phyloP scores from a whole-genome alignment of 306 rosid species.

The Quillaja saponaria region DNA sequence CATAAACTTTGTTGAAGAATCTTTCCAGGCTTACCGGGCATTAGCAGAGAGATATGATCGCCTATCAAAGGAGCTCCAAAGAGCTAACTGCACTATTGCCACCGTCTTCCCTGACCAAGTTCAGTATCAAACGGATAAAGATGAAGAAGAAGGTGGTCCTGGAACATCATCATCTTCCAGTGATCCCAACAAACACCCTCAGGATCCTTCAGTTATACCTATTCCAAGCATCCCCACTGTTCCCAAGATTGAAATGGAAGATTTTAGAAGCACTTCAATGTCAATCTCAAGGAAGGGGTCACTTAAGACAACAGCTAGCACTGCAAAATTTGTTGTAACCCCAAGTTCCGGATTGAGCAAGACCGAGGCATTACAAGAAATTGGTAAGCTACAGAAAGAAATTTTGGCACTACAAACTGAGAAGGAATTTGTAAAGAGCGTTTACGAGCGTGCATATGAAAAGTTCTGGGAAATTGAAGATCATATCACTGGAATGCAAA shows the following conservation, averaged over 20 bases:
- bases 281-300: slow-evolving; percentile 45
- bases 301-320: slow-evolving; percentile 31
- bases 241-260: slow-evolving; percentile 51
- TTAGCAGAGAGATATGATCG: slow-evolving; percentile 79
- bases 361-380: slow-evolving; percentile 59
- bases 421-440: slow-evolving; percentile 83
- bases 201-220: slow-evolving; percentile 10
- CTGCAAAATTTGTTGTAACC: slow-evolving; percentile 32
- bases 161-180: slow-evolving; percentile 37
- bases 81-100: slow-evolving; percentile 88
- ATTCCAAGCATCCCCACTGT: slow-evolving; percentile 55
- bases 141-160: slow-evolving; percentile 43
- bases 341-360: slow-evolving; percentile 60
- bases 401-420: slow-evolving; percentile 75
- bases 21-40: slow-evolving; percentile 70
- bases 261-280: slow-evolving; percentile 56
- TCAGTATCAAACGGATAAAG: slow-evolving; percentile 62
- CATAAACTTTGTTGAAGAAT: slow-evolving; percentile 64
- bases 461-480: slow-evolving; percentile 78
- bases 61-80: slow-evolving; percentile 78
- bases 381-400: slow-evolving; percentile 76
- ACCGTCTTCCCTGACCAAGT: slow-evolving; percentile 69
- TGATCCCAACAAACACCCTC: slow-evolving; percentile 19
- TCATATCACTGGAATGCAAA: slow-evolving; percentile 59
- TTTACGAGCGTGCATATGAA: slow-evolving; percentile 63